Conservation (phyloP, 1,139 yeast species). For the Saccharomyces hybrid region DNA sequence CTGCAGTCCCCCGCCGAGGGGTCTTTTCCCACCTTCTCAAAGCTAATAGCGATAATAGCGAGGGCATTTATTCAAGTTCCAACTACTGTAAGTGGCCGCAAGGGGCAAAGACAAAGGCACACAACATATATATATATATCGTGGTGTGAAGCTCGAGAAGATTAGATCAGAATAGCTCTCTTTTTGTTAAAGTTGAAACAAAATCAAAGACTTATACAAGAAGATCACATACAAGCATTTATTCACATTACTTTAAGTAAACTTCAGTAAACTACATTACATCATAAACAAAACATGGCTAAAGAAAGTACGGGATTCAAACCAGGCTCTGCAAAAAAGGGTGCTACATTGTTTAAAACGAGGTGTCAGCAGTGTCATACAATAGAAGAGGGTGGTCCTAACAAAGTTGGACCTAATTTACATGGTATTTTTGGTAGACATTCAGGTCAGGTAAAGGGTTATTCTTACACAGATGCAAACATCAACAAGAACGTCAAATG, state of each 20-base stretch:
- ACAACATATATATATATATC: neutral
- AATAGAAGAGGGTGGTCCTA: slow-evolving; percentile 88
- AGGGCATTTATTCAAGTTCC: neutral
- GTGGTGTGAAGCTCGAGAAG: neutral
- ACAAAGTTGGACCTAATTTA: slow-evolving; percentile 98
- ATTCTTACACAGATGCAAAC: slow-evolving; percentile 96
- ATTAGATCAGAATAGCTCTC: neutral
- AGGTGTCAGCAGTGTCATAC: slow-evolving; percentile 99
- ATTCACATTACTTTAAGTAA: neutral
- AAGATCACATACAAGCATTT: neutral
- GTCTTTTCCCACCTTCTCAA: neutral
- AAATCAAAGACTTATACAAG: neutral
- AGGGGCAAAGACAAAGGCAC: neutral
- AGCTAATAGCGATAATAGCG: neutral
- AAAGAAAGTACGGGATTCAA: slow-evolving; percentile 14
- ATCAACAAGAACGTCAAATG: slow-evolving; percentile 89
- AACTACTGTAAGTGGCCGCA: neutral
- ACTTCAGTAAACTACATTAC: neutral
- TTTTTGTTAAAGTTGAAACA: neutral
- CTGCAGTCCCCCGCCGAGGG: neutral
- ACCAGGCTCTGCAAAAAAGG: slow-evolving; percentile 84
- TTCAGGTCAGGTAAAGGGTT: slow-evolving; percentile 89
- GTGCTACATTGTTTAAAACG: slow-evolving; percentile 96
- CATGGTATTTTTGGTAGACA: slow-evolving; percentile 89
- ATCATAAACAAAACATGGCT: slow-evolving; percentile 5